Evolutionary conservation across 2,329 filamentous ascomycete genomes (phyloP).

Genomic region (Colletotrichum sp.): DNA sequence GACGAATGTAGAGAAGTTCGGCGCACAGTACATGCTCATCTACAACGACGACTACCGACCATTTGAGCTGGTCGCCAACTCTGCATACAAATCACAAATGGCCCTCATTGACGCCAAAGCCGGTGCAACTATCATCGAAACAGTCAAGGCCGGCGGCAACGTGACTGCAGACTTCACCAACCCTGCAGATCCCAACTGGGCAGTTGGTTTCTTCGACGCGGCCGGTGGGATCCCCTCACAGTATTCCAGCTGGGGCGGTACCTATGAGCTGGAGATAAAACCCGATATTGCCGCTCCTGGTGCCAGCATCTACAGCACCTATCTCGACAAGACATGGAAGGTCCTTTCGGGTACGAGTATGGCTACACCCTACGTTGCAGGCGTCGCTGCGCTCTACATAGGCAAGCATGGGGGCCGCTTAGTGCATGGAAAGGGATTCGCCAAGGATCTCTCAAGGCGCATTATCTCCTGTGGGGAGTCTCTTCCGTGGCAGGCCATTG

Average conservation of each 20-base stretch:
- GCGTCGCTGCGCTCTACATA: slow-evolving; percentile 44
- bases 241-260: slow-evolving; percentile 48
- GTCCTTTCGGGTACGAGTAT: slow-evolving; percentile 54
- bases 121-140: slow-evolving; percentile 30
- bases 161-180: slow-evolving; percentile 19
- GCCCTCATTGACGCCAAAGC: slow-evolving; percentile 27
- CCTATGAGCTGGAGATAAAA: slow-evolving; percentile 47
- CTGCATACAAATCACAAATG: slow-evolving; percentile 18
- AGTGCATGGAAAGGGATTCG: slow-evolving; percentile 33
- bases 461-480: slow-evolving; percentile 38
- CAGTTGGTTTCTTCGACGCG: slow-evolving; percentile 25
- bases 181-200: not conserved
- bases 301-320: slow-evolving; percentile 50
- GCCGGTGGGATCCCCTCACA: slow-evolving; percentile 40
- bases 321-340: slow-evolving; percentile 36
- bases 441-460: slow-evolving; percentile 30
- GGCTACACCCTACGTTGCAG: slow-evolving; percentile 52
- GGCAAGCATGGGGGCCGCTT: slow-evolving; percentile 36
- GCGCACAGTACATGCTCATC: slow-evolving; percentile 31
- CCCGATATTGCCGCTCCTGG: slow-evolving; percentile 49
- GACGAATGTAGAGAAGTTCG: slow-evolving; percentile 27
- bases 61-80: slow-evolving; percentile 6
- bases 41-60: slow-evolving; percentile 28
- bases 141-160: slow-evolving; percentile 22
- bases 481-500: slow-evolving; percentile 29